phyloP scores from a whole-genome alignment of 192 early-diverging fungal genomes.

The Cladochytrium replicatum region DNA sequence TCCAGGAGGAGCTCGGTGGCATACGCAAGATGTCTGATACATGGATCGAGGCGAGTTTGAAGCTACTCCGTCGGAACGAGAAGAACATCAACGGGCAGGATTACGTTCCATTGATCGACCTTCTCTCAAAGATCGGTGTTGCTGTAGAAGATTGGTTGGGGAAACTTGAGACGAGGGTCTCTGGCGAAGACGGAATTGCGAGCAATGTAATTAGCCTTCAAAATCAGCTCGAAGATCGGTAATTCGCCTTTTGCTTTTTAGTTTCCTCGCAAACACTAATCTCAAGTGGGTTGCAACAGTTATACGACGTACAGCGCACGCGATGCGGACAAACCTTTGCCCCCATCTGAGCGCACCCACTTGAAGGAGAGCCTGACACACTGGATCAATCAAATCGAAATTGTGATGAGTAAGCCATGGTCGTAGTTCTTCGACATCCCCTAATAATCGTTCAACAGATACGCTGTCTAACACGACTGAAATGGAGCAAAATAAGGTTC shows the following conservation, averaged over 20 bases:
- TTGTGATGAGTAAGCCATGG: slow-evolving; percentile 19
- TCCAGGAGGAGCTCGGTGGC: slow-evolving; percentile 36
- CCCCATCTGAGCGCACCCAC: slow-evolving; percentile 22
- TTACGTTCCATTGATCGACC: slow-evolving; percentile 32
- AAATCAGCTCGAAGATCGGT: slow-evolving; percentile 49
- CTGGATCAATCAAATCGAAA: slow-evolving; percentile 36
- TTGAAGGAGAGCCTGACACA: slow-evolving; percentile 29
- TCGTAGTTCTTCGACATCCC: not conserved
- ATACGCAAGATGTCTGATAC: slow-evolving; percentile 31
- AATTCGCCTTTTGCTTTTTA: not conserved
- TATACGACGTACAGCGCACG: slow-evolving; percentile 36
- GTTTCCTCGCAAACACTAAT: not conserved
- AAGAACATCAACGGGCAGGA: slow-evolving; percentile 36
- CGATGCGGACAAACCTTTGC: slow-evolving; percentile 31
- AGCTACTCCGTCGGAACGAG: slow-evolving; percentile 37
- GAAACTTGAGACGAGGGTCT: slow-evolving; percentile 36
- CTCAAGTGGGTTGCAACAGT: slow-evolving; percentile 7
- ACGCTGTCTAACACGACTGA: slow-evolving; percentile 42
- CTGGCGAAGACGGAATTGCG: slow-evolving; percentile 48
- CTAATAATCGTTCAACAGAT: slow-evolving; percentile 14
- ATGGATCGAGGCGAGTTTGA: slow-evolving; percentile 36
- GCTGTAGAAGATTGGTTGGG: slow-evolving; percentile 44
- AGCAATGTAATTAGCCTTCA: slow-evolving; percentile 37
- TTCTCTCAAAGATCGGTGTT: slow-evolving; percentile 21
- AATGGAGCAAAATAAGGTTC: slow-evolving; percentile 46